Evolutionary conservation across 129 eudicot genomes (phyloP).

Genomic region (Centella asiatica): DNA sequence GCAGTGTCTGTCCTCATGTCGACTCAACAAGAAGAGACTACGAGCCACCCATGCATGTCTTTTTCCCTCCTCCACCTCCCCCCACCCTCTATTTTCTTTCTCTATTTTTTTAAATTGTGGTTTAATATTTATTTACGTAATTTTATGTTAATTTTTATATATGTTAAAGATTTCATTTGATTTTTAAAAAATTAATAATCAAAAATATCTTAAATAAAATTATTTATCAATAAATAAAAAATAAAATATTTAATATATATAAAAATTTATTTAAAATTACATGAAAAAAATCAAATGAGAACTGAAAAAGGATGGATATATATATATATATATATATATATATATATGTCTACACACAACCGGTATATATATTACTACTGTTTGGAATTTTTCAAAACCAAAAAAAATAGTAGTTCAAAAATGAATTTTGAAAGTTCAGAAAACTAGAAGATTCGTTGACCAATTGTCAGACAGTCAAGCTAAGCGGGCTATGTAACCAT

Average conservation of each 20-base stretch:
- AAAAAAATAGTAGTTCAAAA: no score
- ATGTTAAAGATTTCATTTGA: no score
- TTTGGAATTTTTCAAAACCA: background rate
- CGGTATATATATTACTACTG: background rate
- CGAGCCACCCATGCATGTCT: conserved; percentile 38
- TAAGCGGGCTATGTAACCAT: conserved; percentile 23
- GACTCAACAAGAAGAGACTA: conserved; percentile 31
- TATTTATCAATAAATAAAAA: no score
- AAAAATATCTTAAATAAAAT: no score
- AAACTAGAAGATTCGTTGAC: conserved; percentile 33
- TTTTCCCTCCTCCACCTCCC: conserved; percentile 3
- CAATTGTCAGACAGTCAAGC: conserved; percentile 22
- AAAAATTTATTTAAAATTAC: background rate
- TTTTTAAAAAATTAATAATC: no score
- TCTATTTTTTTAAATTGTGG: background rate
- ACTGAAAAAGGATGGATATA: no score
- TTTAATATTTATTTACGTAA: no score
- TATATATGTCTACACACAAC: no score
- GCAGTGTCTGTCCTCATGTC: conserved; percentile 24
- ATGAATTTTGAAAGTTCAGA: conserved; percentile 13
- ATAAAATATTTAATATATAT: no score
- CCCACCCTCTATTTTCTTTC: background rate
- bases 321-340: no score
- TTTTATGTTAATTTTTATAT: no score
- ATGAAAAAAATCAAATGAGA: background rate